A percentile compares a stretch with the other conserved stretches of the same genome.
phyloP scores from a whole-genome alignment of 768 basidiomycete genomes.

The Agaricus subrufescens region DNA sequence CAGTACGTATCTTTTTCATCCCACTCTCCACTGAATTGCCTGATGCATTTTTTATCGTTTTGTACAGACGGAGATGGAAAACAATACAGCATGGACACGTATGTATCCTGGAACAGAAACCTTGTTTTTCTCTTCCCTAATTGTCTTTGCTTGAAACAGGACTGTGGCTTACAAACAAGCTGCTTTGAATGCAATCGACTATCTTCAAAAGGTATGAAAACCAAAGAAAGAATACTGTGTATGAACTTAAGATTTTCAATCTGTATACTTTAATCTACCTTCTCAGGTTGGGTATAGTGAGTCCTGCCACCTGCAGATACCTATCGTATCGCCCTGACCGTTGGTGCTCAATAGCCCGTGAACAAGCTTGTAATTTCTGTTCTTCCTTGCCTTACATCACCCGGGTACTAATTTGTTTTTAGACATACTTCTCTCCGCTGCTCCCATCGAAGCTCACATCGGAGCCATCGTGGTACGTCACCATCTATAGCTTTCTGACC shows the following conservation, averaged over 20 bases:
- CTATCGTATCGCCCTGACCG: no score
- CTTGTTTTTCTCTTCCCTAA: not conserved
- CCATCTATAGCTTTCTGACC: not conserved
- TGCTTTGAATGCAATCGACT: conserved; percentile 69
- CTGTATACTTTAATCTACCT: no score
- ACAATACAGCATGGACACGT: conserved; percentile 79
- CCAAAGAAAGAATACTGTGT: no score
- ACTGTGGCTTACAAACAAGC: conserved; percentile 81
- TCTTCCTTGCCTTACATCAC: not conserved
- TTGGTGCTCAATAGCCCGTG: conserved; percentile 45
- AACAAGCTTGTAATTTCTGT: conserved; percentile 59
- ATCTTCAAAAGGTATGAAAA: conserved; percentile 54
- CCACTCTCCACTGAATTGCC: not conserved
- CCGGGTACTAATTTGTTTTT: not conserved
- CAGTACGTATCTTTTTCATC: conserved; percentile 28
- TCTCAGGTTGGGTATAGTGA: conserved; percentile 65
- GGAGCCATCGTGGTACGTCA: conserved; percentile 63
- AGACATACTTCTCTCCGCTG: conserved; percentile 67
- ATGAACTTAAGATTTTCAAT: no score
- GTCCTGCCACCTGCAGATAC: conserved; percentile 13
- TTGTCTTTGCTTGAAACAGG: conserved; percentile 23
- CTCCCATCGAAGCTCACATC: conserved; percentile 66
- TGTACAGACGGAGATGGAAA: conserved; percentile 61
- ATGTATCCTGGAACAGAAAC: conserved; percentile 15
- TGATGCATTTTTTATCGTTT: not conserved